Percentiles rank a stretch among this genome's conserved stretches.
Evolutionary conservation across 495 filamentous ascomycete species (phyloP).

Genomic region (Xylaria grammica): DNA sequence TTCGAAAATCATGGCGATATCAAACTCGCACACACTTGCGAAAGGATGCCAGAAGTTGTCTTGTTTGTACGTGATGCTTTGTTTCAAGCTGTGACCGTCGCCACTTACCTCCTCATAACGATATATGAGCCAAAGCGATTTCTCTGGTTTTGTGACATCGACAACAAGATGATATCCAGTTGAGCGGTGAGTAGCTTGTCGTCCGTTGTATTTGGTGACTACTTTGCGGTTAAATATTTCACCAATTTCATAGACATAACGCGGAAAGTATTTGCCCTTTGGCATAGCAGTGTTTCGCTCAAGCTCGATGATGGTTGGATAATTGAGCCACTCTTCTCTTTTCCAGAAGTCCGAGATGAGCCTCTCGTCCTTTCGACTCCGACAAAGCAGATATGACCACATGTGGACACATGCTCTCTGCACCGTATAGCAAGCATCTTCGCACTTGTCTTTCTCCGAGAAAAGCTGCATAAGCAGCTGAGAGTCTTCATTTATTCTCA

Average conservation of each 20-base stretch:
- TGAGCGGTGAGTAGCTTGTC: constrained; percentile 21
- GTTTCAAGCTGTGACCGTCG: constrained; percentile 13
- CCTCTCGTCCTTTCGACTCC: constrained; percentile 17
- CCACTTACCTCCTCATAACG: constrained; percentile 13
- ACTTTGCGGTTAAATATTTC: constrained; percentile 22
- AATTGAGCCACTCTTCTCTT: constrained; percentile 17
- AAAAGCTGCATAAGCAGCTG: constrained; percentile 19
- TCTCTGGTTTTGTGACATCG: constrained; percentile 22
- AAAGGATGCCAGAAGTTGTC: constrained; percentile 23
- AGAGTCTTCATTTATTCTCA: constrained; percentile 13
- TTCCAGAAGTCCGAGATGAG: constrained; percentile 18
- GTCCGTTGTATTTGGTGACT: constrained; percentile 17
- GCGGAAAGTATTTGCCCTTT: constrained; percentile 21
- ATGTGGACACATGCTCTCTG: constrained; percentile 22
- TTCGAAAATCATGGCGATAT: constrained; percentile 25
- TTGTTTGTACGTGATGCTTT: constrained; percentile 21
- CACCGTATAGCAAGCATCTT: constrained; percentile 22
- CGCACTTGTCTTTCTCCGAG: constrained; percentile 19
- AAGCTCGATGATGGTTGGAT: constrained; percentile 22
- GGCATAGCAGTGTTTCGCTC: constrained; percentile 12
- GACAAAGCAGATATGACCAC: constrained; percentile 21
- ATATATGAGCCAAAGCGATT: constrained; percentile 23
- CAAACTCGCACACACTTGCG: constrained; percentile 21
- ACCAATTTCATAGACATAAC: constrained; percentile 23
- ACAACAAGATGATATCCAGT: constrained; percentile 23